A percentile compares a stretch with the other conserved stretches of the same genome.
phyloP scores from a whole-genome alignment of 1,284 basidiomycete genomes.

The Mrakiaceae sp. region DNA sequence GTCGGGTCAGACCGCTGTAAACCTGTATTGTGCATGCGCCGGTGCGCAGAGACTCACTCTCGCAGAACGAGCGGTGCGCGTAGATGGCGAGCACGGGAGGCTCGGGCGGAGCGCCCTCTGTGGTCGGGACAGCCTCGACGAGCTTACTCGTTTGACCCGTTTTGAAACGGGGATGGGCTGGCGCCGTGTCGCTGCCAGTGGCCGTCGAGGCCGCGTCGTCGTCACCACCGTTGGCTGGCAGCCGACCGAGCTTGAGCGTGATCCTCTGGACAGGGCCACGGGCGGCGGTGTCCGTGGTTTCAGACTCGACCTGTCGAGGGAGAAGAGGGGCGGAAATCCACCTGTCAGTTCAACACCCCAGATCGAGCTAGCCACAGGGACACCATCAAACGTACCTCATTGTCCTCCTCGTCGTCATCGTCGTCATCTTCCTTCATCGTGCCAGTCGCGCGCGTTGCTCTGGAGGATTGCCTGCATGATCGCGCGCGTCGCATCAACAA shows the following conservation, averaged over 20 bases:
- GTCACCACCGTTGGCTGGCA: background rate
- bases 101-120: too few species aligned
- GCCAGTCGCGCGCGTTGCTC: background rate
- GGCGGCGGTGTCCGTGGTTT: too few species aligned
- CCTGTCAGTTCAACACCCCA: too few species aligned
- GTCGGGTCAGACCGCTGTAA: too few species aligned
- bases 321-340: background rate
- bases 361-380: too few species aligned
- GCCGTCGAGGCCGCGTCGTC: background rate
- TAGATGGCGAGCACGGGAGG: background rate
- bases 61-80: background rate
- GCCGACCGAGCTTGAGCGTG: background rate
- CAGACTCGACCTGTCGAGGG: background rate
- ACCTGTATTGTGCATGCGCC: background rate
- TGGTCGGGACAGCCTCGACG: too few species aligned
- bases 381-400: background rate
- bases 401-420: background rate
- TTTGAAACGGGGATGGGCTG: too few species aligned
- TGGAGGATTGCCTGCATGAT: too few species aligned
- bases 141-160: too few species aligned
- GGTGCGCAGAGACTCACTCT: slow-evolving; percentile 4
- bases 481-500: background rate
- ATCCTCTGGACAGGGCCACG: background rate
- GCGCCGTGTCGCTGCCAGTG: too few species aligned
- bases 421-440: background rate